Percentiles rank a stretch among this genome's conserved stretches.
Evolutionary conservation across 176 grass and related monocot species (phyloP).

Genomic region (Poa pratensis): DNA sequence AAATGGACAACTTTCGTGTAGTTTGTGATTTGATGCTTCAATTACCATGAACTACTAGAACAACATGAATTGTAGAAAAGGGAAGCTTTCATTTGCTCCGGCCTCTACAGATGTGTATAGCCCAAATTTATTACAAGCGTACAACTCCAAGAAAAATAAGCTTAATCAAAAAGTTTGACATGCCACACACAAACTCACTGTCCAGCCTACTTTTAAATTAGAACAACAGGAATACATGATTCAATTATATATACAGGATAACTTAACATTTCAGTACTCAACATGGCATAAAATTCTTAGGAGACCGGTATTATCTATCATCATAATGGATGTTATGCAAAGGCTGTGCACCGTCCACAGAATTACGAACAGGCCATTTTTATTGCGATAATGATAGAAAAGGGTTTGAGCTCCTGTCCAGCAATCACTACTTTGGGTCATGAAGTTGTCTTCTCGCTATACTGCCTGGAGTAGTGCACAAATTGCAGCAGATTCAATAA

Average conservation of each 20-base stretch:
- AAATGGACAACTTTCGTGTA: too few relatives aligned
- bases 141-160: too few relatives aligned
- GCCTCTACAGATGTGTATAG: too few relatives aligned
- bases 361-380: not conserved
- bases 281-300: not conserved
- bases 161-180: too few relatives aligned
- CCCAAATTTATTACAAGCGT: too few relatives aligned
- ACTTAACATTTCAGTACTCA: not conserved
- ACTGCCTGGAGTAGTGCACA: constrained; percentile 4
- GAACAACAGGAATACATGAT: not conserved
- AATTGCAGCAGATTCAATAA: constrained; percentile 9
- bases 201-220: too few relatives aligned
- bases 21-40: not conserved
- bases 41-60: not conserved
- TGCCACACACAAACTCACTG: too few relatives aligned
- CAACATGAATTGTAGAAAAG: not conserved
- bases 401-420: not conserved
- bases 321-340: not conserved
- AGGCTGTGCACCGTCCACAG: not conserved
- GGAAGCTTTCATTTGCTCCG: too few relatives aligned
- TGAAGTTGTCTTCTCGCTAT: not conserved
- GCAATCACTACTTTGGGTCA: not conserved
- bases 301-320: not conserved
- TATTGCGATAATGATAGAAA: not conserved
- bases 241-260: not conserved